These are phyloP conservation scores for Malania oleifera DNA, from an alignment of 164 flowering plant genomes.

Conservation along the genomic window DNA sequence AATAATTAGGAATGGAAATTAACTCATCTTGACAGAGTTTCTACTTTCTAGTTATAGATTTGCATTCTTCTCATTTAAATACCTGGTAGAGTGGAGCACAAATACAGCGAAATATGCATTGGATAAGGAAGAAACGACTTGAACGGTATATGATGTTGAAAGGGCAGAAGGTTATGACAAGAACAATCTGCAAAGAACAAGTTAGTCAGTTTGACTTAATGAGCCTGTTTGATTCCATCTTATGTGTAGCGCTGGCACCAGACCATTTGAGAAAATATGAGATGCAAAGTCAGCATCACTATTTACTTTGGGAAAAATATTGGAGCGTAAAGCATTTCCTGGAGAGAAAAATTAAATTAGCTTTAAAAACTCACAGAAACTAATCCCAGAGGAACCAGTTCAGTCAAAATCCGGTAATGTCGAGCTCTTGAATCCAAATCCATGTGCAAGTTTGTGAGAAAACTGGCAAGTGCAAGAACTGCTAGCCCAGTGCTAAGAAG, in stretches of 20 bases:
- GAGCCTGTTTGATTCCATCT: neutral
- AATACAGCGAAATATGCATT: slow-evolving; percentile 36
- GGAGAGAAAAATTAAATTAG: neutral
- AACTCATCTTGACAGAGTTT: neutral
- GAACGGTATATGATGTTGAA: slow-evolving; percentile 48
- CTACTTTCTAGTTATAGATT: no score
- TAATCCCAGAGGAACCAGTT: slow-evolving; percentile 40
- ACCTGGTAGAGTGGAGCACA: slow-evolving; percentile 60
- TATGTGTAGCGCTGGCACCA: neutral
- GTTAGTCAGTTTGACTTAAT: neutral
- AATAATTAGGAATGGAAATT: neutral
- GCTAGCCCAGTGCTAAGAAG: slow-evolving; percentile 52
- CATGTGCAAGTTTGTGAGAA: slow-evolving; percentile 38
- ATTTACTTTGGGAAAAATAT: no score
- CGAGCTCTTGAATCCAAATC: slow-evolving; percentile 25
- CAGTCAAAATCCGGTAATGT: slow-evolving; percentile 24
- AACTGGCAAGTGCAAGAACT: slow-evolving; percentile 38
- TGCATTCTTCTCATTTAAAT: neutral
- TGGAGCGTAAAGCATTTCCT: neutral
- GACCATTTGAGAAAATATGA: neutral
- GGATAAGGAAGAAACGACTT: slow-evolving; percentile 48
- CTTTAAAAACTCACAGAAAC: slow-evolving; percentile 27
- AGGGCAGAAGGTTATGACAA: slow-evolving; percentile 38
- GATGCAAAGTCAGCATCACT: no score
- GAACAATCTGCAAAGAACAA: slow-evolving; percentile 31